Base-by-base conservation (phyloP, 495 filamentous ascomycete genomes). In the Hypomontagnella submonticulosa region DNA sequence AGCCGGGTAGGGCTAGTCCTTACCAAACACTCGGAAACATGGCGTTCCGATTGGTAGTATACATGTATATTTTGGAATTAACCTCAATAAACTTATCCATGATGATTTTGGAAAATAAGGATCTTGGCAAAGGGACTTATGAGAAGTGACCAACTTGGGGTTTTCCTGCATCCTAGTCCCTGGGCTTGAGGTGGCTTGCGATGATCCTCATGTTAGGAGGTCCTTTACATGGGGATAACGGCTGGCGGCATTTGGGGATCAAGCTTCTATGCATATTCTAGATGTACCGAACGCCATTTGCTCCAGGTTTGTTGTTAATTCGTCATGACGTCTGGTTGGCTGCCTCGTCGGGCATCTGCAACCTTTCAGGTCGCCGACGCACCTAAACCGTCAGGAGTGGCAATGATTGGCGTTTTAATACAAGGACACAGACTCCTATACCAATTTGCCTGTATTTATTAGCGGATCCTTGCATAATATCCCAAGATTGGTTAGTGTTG, bases 191-290 rank as follows among this genome's bases (percentile, higher is more conserved):
- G 42, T 65, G 62, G 55, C 64, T 53, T 67, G 58, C 23, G 47
- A 67, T 41, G 63, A 67, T 67, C 63, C 16, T 61, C 53, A 53
- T 57, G 63, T 52, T 54, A 49, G 20, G 15, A 23, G 10, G 16
- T 42, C 19, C 55, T 13, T 41, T 23, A 10, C 42, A 27, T 23
- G 46, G 41, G 60, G 40, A 46, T 30, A 53, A 43, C 40, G 59
- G 65, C 49, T 48, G 65, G 49, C 46, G 43, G 58, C 13, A 58
- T 33, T 42, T 38, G 52, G 40, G 54, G 48, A 37, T 50, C 19
- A 40, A 61, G 38, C 55, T 69, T 69, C 66, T 37, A 69, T 64
- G 66, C 66, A 36, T 69, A 50, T 69, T 69, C 66, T 64, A 69
- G 66, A 69, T 63, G 50, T 63, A 63, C 42, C 37, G 48, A 68